Percentiles rank a stretch among this genome's conserved stretches.
These are phyloP conservation scores for Melastoma malabathricum DNA, from an alignment of 345 rosid genomes.

Conservation along the genomic window DNA sequence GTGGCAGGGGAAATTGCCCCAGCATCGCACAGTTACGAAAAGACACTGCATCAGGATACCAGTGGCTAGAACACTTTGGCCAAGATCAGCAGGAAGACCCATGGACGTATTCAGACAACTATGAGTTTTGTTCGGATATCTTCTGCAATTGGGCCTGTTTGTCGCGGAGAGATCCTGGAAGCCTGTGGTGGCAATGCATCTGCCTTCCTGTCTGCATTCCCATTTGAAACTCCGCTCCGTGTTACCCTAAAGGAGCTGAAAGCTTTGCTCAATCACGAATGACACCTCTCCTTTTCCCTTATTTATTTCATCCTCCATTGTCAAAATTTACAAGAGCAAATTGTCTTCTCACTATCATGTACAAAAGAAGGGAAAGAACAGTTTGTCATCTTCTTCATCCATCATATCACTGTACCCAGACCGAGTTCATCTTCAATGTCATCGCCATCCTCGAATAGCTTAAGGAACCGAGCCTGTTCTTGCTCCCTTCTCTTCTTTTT, in stretches of 20 bases:
- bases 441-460: conserved; percentile 20
- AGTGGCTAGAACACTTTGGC: conserved; percentile 10
- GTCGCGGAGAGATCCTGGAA: conserved; percentile 6
- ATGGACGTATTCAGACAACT: conserved; percentile 5
- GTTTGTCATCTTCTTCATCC: too few relatives aligned
- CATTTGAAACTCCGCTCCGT: too few relatives aligned
- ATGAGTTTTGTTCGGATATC: conserved; percentile 12
- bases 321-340: too few relatives aligned
- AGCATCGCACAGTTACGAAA: conserved; percentile 9
- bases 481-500: conserved; percentile 19
- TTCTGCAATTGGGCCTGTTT: conserved; percentile 29
- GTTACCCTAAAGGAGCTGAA: too few relatives aligned
- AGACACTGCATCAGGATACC: conserved; percentile 3
- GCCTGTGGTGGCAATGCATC: background rate
- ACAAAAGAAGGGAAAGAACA: too few relatives aligned
- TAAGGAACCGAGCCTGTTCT: conserved; percentile 27
- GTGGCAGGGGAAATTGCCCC: conserved; percentile 6
- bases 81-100: conserved; percentile 6
- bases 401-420: too few relatives aligned
- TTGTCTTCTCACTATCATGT: too few relatives aligned
- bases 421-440: too few relatives aligned
- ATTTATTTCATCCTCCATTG: too few relatives aligned
- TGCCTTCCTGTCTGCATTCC: too few relatives aligned
- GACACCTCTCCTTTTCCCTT: too few relatives aligned
- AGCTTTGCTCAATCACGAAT: too few relatives aligned